Base-by-base conservation (phyloP, 805 yeast genomes). In the Monosporozyma aquatica region DNA sequence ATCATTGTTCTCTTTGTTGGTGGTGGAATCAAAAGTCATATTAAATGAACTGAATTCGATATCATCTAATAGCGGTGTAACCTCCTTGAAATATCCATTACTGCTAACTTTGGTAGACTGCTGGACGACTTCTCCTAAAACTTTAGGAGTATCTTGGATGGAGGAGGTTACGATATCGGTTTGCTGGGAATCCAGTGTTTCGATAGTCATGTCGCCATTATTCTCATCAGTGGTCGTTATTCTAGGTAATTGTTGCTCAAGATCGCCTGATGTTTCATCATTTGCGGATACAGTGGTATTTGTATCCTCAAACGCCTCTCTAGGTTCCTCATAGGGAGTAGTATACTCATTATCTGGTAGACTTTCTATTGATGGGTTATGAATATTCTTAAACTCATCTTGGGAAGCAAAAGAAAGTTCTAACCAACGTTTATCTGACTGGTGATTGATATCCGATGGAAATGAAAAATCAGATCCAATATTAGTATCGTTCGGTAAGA, bases 21-120 rank as follows among this genome's bases (percentile, higher is more conserved):
- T 20, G 10, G 9, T 11, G 24, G 51, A 41, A 27, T 56, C 58
- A 42, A 61, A 59, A 4, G 62, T 52, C 50, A 61, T 52, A 38
- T 55, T 47, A 38, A 61, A 61, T 9, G 62, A 55, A 41, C 64
- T 57, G 35, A 61, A 61, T 11, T 61, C 62, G 17, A 58, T 38
- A 25, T 59, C 63, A 15, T 55, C 62, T 8, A 57, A 37, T 5
- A 53, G 24, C 8, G 46, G 43, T n/a, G n/a, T n/a, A n/a, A n/a
- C n/a, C n/a, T n/a, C n/a, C n/a, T n/a, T n/a, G n/a, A n/a, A n/a
- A n/a, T n/a, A n/a, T n/a, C n/a, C n/a, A n/a, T n/a, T n/a, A n/a
- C n/a, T n/a, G n/a, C n/a, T n/a, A n/a, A n/a, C n/a, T n/a, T n/a
- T n/a, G n/a, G n/a, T n/a, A n/a, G n/a, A n/a, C n/a, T n/a, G n/a